These are phyloP conservation scores for Pugionium dolabratum DNA, from an alignment of 345 rosid genomes.

Conservation along the genomic window DNA sequence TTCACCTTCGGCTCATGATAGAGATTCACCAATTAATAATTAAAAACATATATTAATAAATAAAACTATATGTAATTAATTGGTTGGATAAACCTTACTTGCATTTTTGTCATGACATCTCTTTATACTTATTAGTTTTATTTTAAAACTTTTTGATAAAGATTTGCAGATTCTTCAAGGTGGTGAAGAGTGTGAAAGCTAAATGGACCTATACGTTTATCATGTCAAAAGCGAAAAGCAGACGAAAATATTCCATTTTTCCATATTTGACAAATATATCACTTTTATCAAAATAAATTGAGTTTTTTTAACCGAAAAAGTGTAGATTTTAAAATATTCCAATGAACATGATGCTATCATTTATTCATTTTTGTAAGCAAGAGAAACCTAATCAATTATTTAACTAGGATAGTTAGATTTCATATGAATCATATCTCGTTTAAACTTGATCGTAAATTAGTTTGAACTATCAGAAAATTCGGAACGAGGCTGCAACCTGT, in stretches of 20 bases:
- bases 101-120: no score
- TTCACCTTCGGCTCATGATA: no score
- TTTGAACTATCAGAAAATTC: no score
- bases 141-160: no score
- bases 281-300: slow-evolving; percentile 18
- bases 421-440: no score
- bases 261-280: slow-evolving; percentile 31
- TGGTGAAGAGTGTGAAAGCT: background rate
- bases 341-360: slow-evolving; percentile 28
- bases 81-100: no score
- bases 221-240: slow-evolving; percentile 12
- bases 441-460: no score
- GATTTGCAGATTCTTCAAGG: background rate
- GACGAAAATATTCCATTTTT: slow-evolving; percentile 26
- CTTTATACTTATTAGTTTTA: no score
- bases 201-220: background rate
- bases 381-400: slow-evolving; percentile 2
- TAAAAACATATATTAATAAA: no score
- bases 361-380: background rate
- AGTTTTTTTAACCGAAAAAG: background rate
- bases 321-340: background rate
- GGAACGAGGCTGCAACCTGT: no score
- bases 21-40: no score
- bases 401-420: background rate
- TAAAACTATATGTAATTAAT: no score